These are phyloP conservation scores for Rhodamnia argentea DNA, from an alignment of 345 rosid species.

Conservation along the genomic window DNA sequence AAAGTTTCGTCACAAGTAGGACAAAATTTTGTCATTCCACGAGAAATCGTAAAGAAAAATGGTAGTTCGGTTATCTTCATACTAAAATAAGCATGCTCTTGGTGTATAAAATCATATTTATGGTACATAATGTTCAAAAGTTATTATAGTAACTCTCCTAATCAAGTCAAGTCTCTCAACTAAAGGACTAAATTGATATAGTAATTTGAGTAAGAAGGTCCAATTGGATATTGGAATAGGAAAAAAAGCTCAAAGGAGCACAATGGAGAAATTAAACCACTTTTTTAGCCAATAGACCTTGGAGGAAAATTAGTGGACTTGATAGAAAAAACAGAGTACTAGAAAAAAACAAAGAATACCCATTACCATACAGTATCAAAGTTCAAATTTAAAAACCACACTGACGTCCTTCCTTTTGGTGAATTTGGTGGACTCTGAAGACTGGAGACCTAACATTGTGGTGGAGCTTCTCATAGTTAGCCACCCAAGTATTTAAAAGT, in stretches of 20 bases:
- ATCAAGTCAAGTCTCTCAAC: no score
- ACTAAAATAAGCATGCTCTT: neutral
- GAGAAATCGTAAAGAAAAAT: neutral
- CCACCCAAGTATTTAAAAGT: neutral
- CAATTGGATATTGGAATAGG: neutral
- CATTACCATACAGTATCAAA: no score
- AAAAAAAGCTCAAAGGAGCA: neutral
- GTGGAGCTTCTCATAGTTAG: neutral
- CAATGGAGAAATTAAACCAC: neutral
- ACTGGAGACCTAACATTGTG: no score
- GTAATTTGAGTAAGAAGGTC: neutral
- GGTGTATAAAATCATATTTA: neutral
- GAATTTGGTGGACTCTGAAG: no score
- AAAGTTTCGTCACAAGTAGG: neutral
- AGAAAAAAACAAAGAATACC: no score
- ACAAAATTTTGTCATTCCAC: neutral
- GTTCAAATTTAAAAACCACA: no score
- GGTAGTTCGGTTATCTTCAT: accelerated
- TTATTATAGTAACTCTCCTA: no score
- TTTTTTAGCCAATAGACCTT: neutral
- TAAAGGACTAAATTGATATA: neutral
- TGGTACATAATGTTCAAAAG: neutral
- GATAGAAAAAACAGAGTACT: no score
- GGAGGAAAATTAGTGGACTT: no score
- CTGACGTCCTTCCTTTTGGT: no score